Percentiles rank a stretch among this genome's conserved stretches.
These are phyloP conservation scores for Solanum etuberosum DNA, from an alignment of 257 asterid genomes.

Conservation along the genomic window DNA sequence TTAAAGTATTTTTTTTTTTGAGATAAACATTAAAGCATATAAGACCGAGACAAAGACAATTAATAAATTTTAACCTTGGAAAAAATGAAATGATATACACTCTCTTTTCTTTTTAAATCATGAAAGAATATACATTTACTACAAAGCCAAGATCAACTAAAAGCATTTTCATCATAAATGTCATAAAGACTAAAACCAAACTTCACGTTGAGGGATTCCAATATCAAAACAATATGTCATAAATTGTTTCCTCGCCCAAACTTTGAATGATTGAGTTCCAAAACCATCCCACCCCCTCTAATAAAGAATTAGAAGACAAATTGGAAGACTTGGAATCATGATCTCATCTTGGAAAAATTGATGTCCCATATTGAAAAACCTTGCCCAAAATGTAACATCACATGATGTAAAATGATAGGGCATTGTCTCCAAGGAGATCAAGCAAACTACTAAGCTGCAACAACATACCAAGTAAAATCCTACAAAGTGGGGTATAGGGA, in stretches of 20 bases:
- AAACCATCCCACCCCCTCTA: not conserved
- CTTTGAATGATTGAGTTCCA: not conserved
- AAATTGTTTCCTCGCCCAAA: not conserved
- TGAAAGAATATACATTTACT: not conserved
- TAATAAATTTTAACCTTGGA: not conserved
- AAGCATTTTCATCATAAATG: not conserved
- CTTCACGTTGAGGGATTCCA: not conserved
- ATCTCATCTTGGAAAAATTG: not conserved
- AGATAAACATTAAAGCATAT: not conserved
- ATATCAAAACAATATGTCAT: not conserved
- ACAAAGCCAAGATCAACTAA: not conserved
- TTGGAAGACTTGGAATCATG: not conserved
- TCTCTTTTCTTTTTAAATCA: not conserved
- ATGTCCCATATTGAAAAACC: not conserved
- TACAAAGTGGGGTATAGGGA: not conserved
- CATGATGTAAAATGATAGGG: not conserved
- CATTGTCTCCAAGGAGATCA: not conserved
- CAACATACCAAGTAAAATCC: not conserved
- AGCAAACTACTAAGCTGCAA: not conserved
- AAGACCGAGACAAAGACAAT: not conserved
- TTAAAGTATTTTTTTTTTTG: no score
- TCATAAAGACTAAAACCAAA: not conserved
- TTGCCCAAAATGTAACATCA: not conserved
- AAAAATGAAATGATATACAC: not conserved
- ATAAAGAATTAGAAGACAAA: not conserved